Evolutionary conservation across 2,329 filamentous ascomycete genomes (phyloP).

Genomic region (Colletotrichum eleusines): DNA sequence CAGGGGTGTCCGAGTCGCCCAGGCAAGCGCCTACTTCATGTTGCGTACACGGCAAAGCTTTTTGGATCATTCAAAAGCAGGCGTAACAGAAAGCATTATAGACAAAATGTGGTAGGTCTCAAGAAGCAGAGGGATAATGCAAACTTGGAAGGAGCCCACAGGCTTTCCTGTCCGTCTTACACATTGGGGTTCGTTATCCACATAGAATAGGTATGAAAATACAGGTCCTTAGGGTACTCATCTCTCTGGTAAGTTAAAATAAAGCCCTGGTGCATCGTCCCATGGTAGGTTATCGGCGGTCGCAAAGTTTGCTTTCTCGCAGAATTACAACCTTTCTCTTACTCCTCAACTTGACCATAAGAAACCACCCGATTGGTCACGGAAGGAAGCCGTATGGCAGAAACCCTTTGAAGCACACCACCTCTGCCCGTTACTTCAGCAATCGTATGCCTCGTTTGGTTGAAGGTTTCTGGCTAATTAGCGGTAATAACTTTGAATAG

Average conservation of each 20-base stretch:
- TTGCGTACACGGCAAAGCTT: neutral
- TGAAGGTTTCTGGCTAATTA: neutral
- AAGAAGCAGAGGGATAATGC: neutral
- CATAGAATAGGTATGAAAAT: neutral
- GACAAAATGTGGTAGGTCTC: neutral
- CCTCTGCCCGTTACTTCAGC: neutral
- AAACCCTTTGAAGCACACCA: neutral
- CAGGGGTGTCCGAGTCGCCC: neutral
- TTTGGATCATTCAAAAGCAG: neutral
- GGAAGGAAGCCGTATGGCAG: neutral
- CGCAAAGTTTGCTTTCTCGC: neutral
- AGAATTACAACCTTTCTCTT: neutral
- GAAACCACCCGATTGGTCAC: too few relatives aligned
- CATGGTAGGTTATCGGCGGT: neutral
- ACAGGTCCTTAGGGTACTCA: neutral
- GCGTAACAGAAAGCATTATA: neutral
- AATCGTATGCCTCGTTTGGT: neutral
- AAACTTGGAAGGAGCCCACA: too few relatives aligned
- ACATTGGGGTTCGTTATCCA: neutral
- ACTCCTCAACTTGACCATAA: too few relatives aligned
- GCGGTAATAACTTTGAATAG: neutral
- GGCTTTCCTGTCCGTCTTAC: neutral
- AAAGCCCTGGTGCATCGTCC: neutral
- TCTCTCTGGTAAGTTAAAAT: neutral
- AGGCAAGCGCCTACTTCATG: neutral